Base-by-base conservation (phyloP, 768 basidiomycete genomes). In the Auricularia cornea region DNA sequence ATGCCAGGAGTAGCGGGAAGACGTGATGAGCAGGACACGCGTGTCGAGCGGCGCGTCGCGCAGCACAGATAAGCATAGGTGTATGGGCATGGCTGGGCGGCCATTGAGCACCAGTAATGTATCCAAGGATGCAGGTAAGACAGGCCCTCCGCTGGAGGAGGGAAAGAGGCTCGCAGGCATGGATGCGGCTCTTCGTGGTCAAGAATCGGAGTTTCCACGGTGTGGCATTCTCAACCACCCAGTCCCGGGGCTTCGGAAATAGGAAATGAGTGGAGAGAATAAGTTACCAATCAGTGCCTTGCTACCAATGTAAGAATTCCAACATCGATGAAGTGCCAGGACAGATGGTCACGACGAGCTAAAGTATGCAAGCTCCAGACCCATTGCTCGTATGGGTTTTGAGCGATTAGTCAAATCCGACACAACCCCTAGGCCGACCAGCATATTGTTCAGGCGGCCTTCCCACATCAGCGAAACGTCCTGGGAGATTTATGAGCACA, bases 391-490 rank as follows among this genome's bases (percentile, higher is more conserved):
- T 66, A 98, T 93, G 11, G 94, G 94, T 72, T 89, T 92, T 59
- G 88, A 83, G 52, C 91, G 81, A 70, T 85, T 90, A 2, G 90
- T 85, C 16, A 98, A 80, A 72, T 98, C 92, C 3, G 93, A 92
- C n/a, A 94, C 83, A 18, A 97, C 86, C 4, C 96, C 96, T 31
- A 96, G 73, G 66, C 94, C 90, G 66, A 98, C 85, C 8, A 98
- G 78, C 79, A 94, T 87, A 68, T 94, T 93, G 60, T 88, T 84
- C 69, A 98, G 73, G 26, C 95, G 86, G 16, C 95, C 94, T 76
- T 97, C 93, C 91, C 96, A 98, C 72, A 97, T 84, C 44, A 98
- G 72, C 3, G 95, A 89, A 23, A 98, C 80, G 65, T 94, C 89
- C 94, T 94, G 63, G 30, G 66, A n/a, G n/a, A 28, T n/a, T 30